Evolutionary conservation across 2,329 filamentous ascomycete species (phyloP), one percentile per base, ranked within the genome.

Genomic region (Teratosphaeria pseudoeucalypti): DNA sequence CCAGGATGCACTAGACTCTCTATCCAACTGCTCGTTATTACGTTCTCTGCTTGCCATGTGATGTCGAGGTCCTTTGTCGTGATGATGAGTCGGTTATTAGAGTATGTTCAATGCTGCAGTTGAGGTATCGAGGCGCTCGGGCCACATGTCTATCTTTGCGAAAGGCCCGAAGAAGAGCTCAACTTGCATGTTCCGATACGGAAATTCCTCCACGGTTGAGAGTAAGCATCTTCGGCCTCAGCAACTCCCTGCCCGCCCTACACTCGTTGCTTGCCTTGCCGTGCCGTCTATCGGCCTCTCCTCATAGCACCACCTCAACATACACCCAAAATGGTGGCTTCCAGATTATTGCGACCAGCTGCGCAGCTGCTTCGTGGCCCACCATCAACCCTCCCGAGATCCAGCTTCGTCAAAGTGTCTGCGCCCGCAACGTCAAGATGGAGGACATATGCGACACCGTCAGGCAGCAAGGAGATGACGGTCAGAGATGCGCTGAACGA

Each of bases 401-500:
- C 78, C 69, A 77, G 78, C 73, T 79, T 80, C 68, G 78, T 77
- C 62, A 74, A 77, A 62, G 73, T 77, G 62, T 74, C 77, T 65
- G 72, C 76, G 62, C 77, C 80, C 58, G 73, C 79, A 67, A 74
- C 77, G 61, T 66, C 74, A 71, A 72, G 73, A 72, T 74, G 70
- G 66, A 75, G 83, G 70, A 76, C 76, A 66, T 86, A 85, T 77
- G 83, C 83, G 47, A 79, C 80, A 12, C 75, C 77, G 59, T 75
- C 75, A 63, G 87, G 87, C 65, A 79, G 81, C 71, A 96, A 96
- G 82, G 90, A 96, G 75, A 91, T 96, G 79, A 96, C 94, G 53
- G 94, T 99, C 72, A 86, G 94, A 80, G 94, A 99, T 75, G 94
- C 94, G 62, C 82, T 99, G 73, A 99, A 99, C 76, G 92, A 99